Base-by-base conservation (phyloP, 2,329 filamentous ascomycete species). In the Scedosporium aurantiacum region DNA sequence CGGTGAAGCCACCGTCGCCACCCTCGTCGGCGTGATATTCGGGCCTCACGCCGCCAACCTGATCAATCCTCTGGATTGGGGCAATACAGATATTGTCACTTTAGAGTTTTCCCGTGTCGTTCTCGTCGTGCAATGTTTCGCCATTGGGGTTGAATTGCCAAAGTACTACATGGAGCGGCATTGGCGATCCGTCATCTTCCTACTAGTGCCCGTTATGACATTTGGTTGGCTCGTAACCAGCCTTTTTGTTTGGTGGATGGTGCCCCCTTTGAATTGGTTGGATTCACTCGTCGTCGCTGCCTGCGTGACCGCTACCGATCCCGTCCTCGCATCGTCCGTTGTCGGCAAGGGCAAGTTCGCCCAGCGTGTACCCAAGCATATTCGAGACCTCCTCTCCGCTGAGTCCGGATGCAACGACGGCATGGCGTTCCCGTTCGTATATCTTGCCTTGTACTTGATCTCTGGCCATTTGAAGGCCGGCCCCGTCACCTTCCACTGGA, bases 281-380 rank as follows among this genome's bases (percentile, higher is more conserved):
- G 91, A 97, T 72, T 90, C 89, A 71, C 82, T 99, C 61, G 87
- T 88, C 40, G 82, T 91, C 65, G 88, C 94, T 18, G 94, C 94
- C 63, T 99, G 94, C 71, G 91, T 99, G 61, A 99, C 94, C 2
- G 94, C 94, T 56, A 99, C 94, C 4, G 94, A 99, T 75, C 94
- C 94, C 61, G 94, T 99, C 66, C 78, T 99, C 70, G 94, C 94
- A 28, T 97, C 94, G 14, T 99, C 94, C 16, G 94, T 99, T 61
- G 94, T 99, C 60, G 94, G 94, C 72, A 99, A 97, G 78, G 94
- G 94, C 69, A 99, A 99, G 75, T 99, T 99, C 69, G 93, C 94
- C 41, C 96, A 96, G 77, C 86, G 94, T 65, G 91, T 99, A 4
- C 94, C 94, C 23, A 97, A 97, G 78, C 94, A 99, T 85, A 78